phyloP scores from a whole-genome alignment of 768 basidiomycete genomes.

The Xanthoconium purpureum region DNA sequence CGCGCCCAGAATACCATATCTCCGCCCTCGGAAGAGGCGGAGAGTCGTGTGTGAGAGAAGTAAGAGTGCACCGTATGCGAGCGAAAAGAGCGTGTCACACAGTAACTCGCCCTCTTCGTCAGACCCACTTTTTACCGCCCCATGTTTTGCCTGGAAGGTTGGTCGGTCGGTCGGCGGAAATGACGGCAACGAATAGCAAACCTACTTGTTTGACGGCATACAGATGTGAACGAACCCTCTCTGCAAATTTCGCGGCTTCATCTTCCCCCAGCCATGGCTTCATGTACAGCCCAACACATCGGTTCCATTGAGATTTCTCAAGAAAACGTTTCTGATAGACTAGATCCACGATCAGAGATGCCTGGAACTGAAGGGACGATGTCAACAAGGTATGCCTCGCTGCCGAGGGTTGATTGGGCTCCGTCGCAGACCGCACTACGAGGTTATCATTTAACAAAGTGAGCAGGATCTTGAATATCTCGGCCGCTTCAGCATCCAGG shows the following conservation, averaged over 20 bases:
- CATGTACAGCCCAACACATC: slow-evolving; percentile 71
- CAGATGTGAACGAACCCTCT: slow-evolving; percentile 70
- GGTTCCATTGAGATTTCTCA: slow-evolving; percentile 58
- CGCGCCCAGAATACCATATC: slow-evolving; percentile 94
- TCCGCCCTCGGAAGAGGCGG: slow-evolving; percentile 82
- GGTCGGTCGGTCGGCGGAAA: slow-evolving; percentile 7
- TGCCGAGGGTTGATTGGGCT: slow-evolving; percentile 50
- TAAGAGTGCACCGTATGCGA: slow-evolving; percentile 92
- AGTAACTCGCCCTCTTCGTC: slow-evolving; percentile 80
- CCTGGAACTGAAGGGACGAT: slow-evolving; percentile 65
- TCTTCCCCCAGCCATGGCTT: slow-evolving; percentile 64
- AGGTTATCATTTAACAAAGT: slow-evolving; percentile 54
- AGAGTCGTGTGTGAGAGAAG: slow-evolving; percentile 92
- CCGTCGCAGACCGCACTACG: slow-evolving; percentile 37
- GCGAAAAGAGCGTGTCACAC: slow-evolving; percentile 91
- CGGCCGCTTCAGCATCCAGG: slow-evolving; percentile 57
- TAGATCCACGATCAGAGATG: slow-evolving; percentile 75
- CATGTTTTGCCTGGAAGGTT: slow-evolving; percentile 54
- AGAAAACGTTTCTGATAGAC: slow-evolving; percentile 55
- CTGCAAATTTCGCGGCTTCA: slow-evolving; percentile 49
- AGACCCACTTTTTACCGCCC: slow-evolving; percentile 38
- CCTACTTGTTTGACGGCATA: slow-evolving; percentile 68
- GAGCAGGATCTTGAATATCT: slow-evolving; percentile 53
- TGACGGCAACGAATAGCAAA: slow-evolving; percentile 6
- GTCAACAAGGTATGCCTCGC: slow-evolving; percentile 58